These are phyloP conservation scores for Silene conica DNA, from an alignment of 148 eudicot species.

Conservation along the genomic window DNA sequence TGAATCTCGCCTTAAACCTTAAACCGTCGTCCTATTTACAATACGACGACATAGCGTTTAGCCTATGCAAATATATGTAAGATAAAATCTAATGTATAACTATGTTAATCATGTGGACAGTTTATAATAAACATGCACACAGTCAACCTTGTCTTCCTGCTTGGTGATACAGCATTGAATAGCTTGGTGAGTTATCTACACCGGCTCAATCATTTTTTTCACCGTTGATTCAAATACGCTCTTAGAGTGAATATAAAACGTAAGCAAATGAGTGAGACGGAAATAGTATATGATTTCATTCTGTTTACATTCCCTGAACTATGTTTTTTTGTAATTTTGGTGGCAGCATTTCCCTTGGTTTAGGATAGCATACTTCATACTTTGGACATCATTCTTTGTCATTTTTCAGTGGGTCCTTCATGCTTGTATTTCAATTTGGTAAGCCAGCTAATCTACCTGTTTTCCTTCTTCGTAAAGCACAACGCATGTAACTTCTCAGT, in stretches of 20 bases:
- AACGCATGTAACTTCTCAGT: background rate
- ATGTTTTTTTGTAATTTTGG: background rate
- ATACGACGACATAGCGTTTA: background rate
- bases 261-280: no score
- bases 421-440: slow-evolving; percentile 67
- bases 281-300: background rate
- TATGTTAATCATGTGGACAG: slow-evolving; percentile 34
- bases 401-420: slow-evolving; percentile 78
- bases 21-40: no score
- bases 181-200: slow-evolving; percentile 52
- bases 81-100: background rate
- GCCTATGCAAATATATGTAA: no score
- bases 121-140: slow-evolving; percentile 76
- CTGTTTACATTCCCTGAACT: background rate
- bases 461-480: slow-evolving; percentile 4
- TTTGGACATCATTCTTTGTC: slow-evolving; percentile 71
- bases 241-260: no score
- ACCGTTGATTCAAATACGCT: no score
- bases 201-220: no score
- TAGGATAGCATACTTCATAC: slow-evolving; percentile 66
- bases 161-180: slow-evolving; percentile 75
- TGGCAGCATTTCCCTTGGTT: slow-evolving; percentile 84
- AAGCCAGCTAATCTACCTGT: slow-evolving; percentile 18
- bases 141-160: slow-evolving; percentile 71
- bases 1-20: background rate